Conservation (phyloP, 768 basidiomycete species). For the Tylopilus plumbeoviolaceoides region DNA sequence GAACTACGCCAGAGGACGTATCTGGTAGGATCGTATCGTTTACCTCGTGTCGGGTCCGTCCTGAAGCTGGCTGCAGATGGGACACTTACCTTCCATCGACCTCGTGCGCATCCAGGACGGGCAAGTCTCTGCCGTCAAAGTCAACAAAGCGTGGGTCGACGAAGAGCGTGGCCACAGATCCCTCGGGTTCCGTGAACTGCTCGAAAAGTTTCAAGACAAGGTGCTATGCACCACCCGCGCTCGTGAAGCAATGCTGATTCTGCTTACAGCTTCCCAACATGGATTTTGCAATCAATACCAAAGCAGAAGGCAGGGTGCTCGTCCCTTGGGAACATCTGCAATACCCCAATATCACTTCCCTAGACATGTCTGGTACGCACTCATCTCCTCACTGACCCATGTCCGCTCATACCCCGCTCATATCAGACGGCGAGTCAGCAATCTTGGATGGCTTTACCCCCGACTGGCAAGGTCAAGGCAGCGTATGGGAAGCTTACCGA, state of each 20-base stretch:
- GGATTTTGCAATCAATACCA: conserved; percentile 91
- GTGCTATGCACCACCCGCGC: conserved; percentile 35
- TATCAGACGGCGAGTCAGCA: conserved; percentile 45
- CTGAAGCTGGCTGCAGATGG: conserved; percentile 45
- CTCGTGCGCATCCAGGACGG: conserved; percentile 75
- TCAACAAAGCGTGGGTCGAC: conserved; percentile 54
- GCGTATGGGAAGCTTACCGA: conserved; percentile 92
- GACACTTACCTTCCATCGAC: conserved; percentile 78
- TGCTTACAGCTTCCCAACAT: conserved; percentile 75
- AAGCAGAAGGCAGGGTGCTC: conserved; percentile 89
- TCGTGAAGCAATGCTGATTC: background rate
- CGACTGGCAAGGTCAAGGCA: conserved; percentile 83
- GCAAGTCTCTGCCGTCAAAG: conserved; percentile 51
- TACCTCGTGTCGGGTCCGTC: background rate
- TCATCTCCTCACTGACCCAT: background rate
- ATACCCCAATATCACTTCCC: conserved; percentile 64
- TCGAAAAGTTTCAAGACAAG: conserved; percentile 64
- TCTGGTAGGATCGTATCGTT: conserved; percentile 39
- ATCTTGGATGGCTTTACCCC: conserved; percentile 67
- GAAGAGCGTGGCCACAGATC: conserved; percentile 75
- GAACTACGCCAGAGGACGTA: conserved; percentile 64
- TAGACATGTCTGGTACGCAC: conserved; percentile 32
- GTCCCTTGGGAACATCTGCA: conserved; percentile 87
- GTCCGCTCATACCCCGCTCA: background rate
- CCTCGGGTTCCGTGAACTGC: conserved; percentile 69